Evolutionary conservation across 805 yeast species (phyloP).

Genomic region (Saccharomycopsis babjevae): DNA sequence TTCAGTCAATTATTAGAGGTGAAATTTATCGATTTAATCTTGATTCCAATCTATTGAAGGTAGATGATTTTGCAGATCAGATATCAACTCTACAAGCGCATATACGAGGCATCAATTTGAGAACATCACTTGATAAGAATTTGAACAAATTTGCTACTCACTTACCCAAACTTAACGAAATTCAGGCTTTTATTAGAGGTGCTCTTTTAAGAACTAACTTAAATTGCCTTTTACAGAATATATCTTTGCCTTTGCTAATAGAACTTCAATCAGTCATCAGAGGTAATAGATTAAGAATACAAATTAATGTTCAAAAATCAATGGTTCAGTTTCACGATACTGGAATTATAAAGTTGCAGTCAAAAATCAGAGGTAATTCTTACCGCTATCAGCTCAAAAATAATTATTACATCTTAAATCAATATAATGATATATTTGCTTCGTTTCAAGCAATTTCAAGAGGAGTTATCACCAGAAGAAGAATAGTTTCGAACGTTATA

Average conservation of each 20-base stretch:
- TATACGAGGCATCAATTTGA: conserved; percentile 25
- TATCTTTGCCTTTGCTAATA: neutral
- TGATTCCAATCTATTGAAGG: conserved; percentile 2
- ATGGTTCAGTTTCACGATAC: neutral
- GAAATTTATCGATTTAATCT: conserved; percentile 19
- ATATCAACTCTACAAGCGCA: conserved; percentile 26
- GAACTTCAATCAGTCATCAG: conserved; percentile 9
- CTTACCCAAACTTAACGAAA: neutral
- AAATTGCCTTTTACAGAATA: neutral
- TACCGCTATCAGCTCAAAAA: conserved; percentile 19
- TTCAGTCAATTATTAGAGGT: conserved; percentile 32
- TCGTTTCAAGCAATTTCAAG: conserved; percentile 36
- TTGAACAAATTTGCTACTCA: conserved; percentile 3
- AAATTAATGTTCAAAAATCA: neutral
- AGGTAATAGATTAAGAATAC: conserved; percentile 5
- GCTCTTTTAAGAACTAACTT: conserved; percentile 24
- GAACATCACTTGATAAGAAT: conserved; percentile 12
- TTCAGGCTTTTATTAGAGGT: conserved; percentile 35
- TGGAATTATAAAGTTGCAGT: conserved; percentile 26
- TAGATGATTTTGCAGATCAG: conserved; percentile 3
- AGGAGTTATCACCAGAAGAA: conserved; percentile 36
- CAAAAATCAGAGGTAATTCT: conserved; percentile 28
- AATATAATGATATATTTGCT: conserved; percentile 4
- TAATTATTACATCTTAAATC: conserved; percentile 4
- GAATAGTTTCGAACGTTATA: conserved; percentile 33